phyloP scores from a whole-genome alignment of 371 early-diverging fungal genomes.

The Mortierella sp. region DNA sequence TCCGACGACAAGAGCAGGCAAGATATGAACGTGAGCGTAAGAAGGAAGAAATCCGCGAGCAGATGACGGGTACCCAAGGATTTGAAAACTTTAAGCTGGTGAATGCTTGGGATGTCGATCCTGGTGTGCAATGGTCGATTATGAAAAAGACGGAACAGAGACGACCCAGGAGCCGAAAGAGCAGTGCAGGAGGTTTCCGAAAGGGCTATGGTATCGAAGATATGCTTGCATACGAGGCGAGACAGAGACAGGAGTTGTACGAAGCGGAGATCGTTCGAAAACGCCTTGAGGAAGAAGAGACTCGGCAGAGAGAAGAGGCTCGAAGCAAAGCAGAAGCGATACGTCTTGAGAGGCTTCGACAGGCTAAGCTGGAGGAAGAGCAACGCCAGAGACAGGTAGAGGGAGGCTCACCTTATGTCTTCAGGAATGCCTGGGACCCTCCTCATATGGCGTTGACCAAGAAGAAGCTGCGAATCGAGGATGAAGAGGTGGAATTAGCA shows the following conservation, averaged over 20 bases:
- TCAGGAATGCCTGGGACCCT: constrained; percentile 53
- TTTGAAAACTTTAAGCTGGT: constrained; percentile 51
- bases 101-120: constrained; percentile 53
- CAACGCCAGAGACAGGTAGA: constrained; percentile 23
- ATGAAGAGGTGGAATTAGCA: constrained; percentile 44
- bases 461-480: constrained; percentile 52
- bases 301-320: constrained; percentile 44
- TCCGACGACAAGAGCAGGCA: constrained; percentile 28
- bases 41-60: constrained; percentile 33
- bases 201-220: constrained; percentile 52
- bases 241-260: constrained; percentile 38
- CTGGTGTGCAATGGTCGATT: constrained; percentile 47
- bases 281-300: constrained; percentile 45
- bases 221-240: constrained; percentile 47
- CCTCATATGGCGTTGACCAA: constrained; percentile 25
- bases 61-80: constrained; percentile 37
- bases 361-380: constrained; percentile 16
- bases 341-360: constrained; percentile 29
- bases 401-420: constrained; percentile 25
- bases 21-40: constrained; percentile 44
- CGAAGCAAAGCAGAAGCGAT: constrained; percentile 43
- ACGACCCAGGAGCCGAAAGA: constrained; percentile 48
- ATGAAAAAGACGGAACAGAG: constrained; percentile 49
- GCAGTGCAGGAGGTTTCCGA: constrained; percentile 45
- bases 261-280: constrained; percentile 32